phyloP scores from a whole-genome alignment of 768 basidiomycete species.

The Albatrellus ellisii region DNA sequence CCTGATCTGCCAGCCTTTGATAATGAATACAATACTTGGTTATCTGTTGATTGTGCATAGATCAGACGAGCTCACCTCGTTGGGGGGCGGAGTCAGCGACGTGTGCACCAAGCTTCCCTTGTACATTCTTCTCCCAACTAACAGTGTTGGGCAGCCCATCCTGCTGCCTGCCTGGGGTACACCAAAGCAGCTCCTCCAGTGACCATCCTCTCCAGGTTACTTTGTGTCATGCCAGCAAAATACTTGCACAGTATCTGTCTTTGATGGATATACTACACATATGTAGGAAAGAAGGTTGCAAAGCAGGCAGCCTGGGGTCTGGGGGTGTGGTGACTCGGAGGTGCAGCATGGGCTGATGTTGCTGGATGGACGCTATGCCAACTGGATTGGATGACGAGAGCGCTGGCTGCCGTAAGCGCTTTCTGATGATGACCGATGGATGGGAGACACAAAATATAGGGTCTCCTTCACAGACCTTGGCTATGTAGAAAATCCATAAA shows the following conservation, averaged over 20 bases:
- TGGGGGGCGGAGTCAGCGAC: slow-evolving; percentile 90
- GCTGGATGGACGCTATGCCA: no score
- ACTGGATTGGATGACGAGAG: no score
- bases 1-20: slow-evolving; percentile 79
- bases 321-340: slow-evolving; percentile 36
- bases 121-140: slow-evolving; percentile 94
- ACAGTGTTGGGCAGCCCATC: slow-evolving; percentile 47
- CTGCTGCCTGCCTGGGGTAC: slow-evolving; percentile 24
- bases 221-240: slow-evolving; percentile 71
- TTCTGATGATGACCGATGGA: no score
- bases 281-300: slow-evolving; percentile 86
- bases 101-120: slow-evolving; percentile 81
- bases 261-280: slow-evolving; percentile 38
- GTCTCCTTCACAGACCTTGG: no score
- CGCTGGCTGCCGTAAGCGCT: no score
- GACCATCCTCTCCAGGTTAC: slow-evolving; percentile 25
- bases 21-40: no score
- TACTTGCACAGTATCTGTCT: slow-evolving; percentile 39
- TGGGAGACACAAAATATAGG: no score
- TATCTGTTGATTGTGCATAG: not conserved
- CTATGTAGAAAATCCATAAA: no score
- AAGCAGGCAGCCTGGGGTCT: slow-evolving; percentile 71
- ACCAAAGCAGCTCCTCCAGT: slow-evolving; percentile 59
- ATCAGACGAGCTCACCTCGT: slow-evolving; percentile 32
- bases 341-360: no score